Evolutionary conservation across 169 alveolate genomes (phyloP).

Genomic region (Cryptosporidium ryanae): DNA sequence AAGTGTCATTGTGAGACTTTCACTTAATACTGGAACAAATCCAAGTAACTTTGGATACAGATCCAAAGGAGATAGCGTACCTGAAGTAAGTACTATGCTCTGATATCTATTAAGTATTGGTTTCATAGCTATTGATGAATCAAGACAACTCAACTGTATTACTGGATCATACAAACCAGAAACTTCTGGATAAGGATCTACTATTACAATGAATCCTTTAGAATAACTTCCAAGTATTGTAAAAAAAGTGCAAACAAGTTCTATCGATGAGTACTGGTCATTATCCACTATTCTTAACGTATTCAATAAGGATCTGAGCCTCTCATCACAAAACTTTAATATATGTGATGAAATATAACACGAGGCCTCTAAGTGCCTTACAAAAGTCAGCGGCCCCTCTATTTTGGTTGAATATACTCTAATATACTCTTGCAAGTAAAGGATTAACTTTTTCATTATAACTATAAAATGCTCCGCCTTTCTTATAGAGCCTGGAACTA

Average conservation of each 20-base stretch:
- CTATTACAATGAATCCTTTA: slow-evolving; percentile 94
- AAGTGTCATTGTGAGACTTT: slow-evolving; percentile 92
- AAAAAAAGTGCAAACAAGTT: slow-evolving; percentile 92
- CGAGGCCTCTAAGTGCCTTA: slow-evolving; percentile 84
- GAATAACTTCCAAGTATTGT: slow-evolving; percentile 93
- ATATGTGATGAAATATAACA: slow-evolving; percentile 84
- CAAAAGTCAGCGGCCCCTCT: slow-evolving; percentile 93
- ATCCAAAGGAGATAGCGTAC: slow-evolving; percentile 97
- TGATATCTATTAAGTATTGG: slow-evolving; percentile 91
- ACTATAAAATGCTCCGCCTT: slow-evolving; percentile 93
- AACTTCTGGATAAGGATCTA: slow-evolving; percentile 97
- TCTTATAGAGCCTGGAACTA: slow-evolving; percentile 93
- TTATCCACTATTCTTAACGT: slow-evolving; percentile 81
- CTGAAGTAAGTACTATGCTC: slow-evolving; percentile 95
- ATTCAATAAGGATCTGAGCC: slow-evolving; percentile 81
- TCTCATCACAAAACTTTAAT: slow-evolving; percentile 85
- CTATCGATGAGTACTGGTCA: slow-evolving; percentile 80
- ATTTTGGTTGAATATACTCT: slow-evolving; percentile 87
- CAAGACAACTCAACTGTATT: slow-evolving; percentile 94
- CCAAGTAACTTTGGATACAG: slow-evolving; percentile 93
- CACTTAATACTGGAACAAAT: slow-evolving; percentile 93
- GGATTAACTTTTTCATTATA: slow-evolving; percentile 89
- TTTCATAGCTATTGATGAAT: slow-evolving; percentile 95
- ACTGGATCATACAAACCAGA: slow-evolving; percentile 92
- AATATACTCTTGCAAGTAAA: slow-evolving; percentile 89